Conservation (phyloP, 139 green algal species). For the Tetraselmis striata region DNA sequence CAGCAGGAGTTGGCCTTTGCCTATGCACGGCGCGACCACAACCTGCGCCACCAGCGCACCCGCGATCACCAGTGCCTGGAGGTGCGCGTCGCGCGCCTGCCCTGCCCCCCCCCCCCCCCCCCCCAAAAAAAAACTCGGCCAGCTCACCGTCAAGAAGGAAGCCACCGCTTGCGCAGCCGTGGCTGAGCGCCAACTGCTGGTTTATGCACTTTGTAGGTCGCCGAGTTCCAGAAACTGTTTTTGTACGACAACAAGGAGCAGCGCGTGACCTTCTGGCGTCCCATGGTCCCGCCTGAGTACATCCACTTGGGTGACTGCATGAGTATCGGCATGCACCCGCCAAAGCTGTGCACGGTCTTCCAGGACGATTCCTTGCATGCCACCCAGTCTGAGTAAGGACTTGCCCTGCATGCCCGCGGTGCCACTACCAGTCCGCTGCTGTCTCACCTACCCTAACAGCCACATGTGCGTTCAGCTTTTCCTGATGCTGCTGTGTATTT, state of each 20-base stretch:
- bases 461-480: no score
- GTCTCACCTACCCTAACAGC: no score
- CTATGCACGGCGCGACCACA: not conserved
- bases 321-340: conserved; percentile 5
- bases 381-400: no score
- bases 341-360: not conserved
- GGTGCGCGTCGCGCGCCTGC: not conserved
- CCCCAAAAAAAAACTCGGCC: no score
- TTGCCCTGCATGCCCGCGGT: no score
- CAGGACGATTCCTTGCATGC: not conserved
- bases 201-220: not conserved
- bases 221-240: not conserved
- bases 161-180: no score
- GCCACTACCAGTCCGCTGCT: no score
- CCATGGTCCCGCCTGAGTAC: not conserved
- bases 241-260: not conserved
- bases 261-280: not conserved
- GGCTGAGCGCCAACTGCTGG: no score
- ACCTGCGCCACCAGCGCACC: not conserved
- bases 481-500: no score
- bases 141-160: no score
- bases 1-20: not conserved
- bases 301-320: not conserved
- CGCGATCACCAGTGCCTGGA: not conserved
- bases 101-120: no score